A percentile compares a stretch with the other conserved stretches of the same genome.
Conservation (phyloP, 306 rosid species). For the Begonia peltatifolia region DNA sequence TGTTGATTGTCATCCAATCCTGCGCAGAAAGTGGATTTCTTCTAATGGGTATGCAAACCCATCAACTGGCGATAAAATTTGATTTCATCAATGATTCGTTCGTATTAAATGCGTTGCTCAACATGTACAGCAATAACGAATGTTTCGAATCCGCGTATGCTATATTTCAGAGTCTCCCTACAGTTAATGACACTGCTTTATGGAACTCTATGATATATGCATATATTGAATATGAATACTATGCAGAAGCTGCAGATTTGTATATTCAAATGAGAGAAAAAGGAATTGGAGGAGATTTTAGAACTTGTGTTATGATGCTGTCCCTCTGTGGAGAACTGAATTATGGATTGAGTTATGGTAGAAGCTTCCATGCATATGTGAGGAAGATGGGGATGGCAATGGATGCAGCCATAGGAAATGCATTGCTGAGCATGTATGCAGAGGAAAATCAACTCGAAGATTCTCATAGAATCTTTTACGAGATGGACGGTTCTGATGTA, state of each 20-base stretch:
- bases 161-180: slow-evolving; percentile 17
- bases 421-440: slow-evolving; percentile 23
- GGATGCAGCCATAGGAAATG: slow-evolving; percentile 25
- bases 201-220: slow-evolving; percentile 39
- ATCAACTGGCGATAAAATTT: slow-evolving; percentile 30
- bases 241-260: slow-evolving; percentile 21
- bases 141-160: slow-evolving; percentile 12
- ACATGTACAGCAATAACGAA: slow-evolving; percentile 24
- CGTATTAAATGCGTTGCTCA: slow-evolving; percentile 20
- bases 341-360: slow-evolving; percentile 16
- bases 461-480: slow-evolving; percentile 16
- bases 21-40: slow-evolving; percentile 18
- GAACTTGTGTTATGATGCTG: slow-evolving; percentile 23
- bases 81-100: slow-evolving; percentile 15
- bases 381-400: slow-evolving; percentile 18
- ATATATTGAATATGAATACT: slow-evolving; percentile 12
- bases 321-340: slow-evolving; percentile 11
- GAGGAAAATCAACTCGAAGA: slow-evolving; percentile 13
- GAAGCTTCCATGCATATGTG: slow-evolving; percentile 26
- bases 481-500: slow-evolving; percentile 19
- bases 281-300: slow-evolving; percentile 18
- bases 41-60: slow-evolving; percentile 24
- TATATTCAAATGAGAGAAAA: slow-evolving; percentile 17
- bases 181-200: slow-evolving; percentile 21
- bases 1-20: slow-evolving; percentile 25